Conservation (phyloP, 2,329 filamentous ascomycete genomes). For the Ceratocystis colombiana region DNA sequence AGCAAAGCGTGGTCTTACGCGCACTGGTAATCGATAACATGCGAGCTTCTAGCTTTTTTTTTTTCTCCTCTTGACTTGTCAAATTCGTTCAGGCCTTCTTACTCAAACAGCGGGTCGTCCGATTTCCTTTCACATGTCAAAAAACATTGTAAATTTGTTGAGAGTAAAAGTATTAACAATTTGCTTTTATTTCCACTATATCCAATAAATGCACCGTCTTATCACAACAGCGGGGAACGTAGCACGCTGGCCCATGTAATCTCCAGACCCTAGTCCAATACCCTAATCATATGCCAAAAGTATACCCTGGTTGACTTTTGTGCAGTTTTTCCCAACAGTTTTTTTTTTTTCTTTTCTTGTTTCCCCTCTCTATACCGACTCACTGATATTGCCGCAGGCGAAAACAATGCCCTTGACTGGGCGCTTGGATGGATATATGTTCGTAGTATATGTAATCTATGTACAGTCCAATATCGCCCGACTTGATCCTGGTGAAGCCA, state of each 20-base stretch:
- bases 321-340: neutral
- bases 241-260: too few species aligned
- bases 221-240: neutral
- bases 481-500: neutral
- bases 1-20: too few species aligned
- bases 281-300: constrained; percentile 13
- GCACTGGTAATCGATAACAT: neutral
- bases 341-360: neutral
- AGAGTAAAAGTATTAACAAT: neutral
- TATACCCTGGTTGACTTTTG: neutral
- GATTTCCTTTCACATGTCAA: constrained; percentile 7
- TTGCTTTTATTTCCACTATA: neutral
- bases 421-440: neutral
- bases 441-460: neutral
- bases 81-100: neutral
- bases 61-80: neutral
- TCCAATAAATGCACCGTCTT: neutral
- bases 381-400: neutral
- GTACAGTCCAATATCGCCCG: neutral
- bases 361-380: neutral
- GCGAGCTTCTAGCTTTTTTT: neutral
- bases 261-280: neutral
- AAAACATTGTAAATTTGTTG: neutral
- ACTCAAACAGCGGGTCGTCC: neutral
- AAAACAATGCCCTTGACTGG: neutral